Base-by-base conservation (phyloP, 768 basidiomycete genomes). In the Cystobasidiopsis lactophilus region DNA sequence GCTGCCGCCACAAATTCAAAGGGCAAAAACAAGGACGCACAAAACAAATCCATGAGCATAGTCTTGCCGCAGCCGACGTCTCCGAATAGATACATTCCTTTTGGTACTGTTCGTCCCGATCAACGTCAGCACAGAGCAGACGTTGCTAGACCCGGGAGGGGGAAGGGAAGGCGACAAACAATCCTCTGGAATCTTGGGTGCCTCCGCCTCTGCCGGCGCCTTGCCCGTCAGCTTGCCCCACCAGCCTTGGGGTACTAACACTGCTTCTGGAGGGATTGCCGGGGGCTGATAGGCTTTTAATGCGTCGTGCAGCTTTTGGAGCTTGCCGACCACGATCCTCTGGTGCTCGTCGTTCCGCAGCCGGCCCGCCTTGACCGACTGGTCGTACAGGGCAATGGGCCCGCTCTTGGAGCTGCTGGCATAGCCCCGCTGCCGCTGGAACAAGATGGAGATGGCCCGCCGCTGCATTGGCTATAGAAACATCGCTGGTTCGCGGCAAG, bases 11-110 rank as follows among this genome's bases (percentile, higher is more conserved):
- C n/a, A n/a, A n/a, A n/a, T n/a, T n/a, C n/a, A n/a, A n/a, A n/a
- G n/a, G n/a, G n/a, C n/a, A n/a, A n/a, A n/a, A 11, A 21, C 0
- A 66, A 67, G 13, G 93, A 76, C 1, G 86, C 77, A 57, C 78
- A 75, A 70, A 82, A 88, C 67, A 93, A 93, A 23, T 98, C 93
- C 93, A 98, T 98, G 57, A 98, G 78, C 89, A 96, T 95, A 0
- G 82, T 82, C 71, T 96, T 95, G 14, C 93, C 91, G 9, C 91
- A 93, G 2, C 91, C 91, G 55, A 98, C 93, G 59, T 86, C 83
- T 30, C 91, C 93, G 64, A 83, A 86, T 19, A 98, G 78, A 69
- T 98, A 96, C 29, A 96, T 73, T 10, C 91, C 85, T 61, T 81
- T 82, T 3, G 85, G 86, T 1, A 75, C 74, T 45, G 72, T 66